Conservation (phyloP, 805 yeast species). For the Pichia gijzeniarum region DNA sequence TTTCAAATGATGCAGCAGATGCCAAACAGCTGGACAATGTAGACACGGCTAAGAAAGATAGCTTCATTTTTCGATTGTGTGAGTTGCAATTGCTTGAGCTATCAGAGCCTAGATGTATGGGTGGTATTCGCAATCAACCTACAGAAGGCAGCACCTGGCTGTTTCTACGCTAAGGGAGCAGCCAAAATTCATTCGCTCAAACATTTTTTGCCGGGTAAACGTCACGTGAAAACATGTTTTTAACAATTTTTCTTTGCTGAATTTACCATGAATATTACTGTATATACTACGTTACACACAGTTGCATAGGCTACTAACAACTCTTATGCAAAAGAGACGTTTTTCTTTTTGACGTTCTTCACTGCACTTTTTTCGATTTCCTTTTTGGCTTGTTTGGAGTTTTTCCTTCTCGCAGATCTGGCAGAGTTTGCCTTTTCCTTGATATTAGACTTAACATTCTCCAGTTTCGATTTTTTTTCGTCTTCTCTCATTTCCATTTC, state of each 20-base stretch:
- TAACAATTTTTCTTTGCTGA: neutral
- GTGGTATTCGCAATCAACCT: no score
- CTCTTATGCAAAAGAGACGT: slow-evolving; percentile 44
- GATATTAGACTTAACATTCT: slow-evolving; percentile 70
- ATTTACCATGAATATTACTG: neutral
- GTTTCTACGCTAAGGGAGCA: neutral
- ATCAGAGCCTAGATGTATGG: no score
- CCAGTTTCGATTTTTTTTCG: slow-evolving; percentile 60
- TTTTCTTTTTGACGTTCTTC: slow-evolving; percentile 32
- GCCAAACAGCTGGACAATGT: slow-evolving; percentile 10
- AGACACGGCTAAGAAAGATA: neutral
- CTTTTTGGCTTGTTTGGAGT: slow-evolving; percentile 29
- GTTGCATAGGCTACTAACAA: no score
- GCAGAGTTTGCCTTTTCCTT: slow-evolving; percentile 68
- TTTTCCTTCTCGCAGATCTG: slow-evolving; percentile 61
- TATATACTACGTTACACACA: no score
- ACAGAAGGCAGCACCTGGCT: neutral
- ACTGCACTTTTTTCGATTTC: slow-evolving; percentile 19
- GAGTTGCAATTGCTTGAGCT: no score
- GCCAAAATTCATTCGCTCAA: neutral
- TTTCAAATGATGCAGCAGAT: slow-evolving; percentile 21
- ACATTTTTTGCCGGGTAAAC: neutral
- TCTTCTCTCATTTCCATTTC: slow-evolving; percentile 84
- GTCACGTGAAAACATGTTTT: neutral
- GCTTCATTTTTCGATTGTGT: no score